Conservation (phyloP, 306 rosid species). For the Arachis stenosperma region DNA sequence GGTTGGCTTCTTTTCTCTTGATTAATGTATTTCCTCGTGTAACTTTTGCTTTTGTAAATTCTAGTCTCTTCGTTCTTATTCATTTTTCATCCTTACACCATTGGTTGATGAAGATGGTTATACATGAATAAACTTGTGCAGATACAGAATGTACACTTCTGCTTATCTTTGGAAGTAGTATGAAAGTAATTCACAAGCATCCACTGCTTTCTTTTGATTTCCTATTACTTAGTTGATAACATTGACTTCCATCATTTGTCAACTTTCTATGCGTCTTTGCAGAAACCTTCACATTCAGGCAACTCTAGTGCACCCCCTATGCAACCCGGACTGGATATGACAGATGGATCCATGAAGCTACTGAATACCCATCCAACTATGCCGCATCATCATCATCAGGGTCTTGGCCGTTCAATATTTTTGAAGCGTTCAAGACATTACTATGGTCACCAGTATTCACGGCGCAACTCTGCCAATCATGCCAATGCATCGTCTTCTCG, state of each 20-base stretch:
- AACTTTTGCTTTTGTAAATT: background rate
- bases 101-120: slow-evolving; percentile 7
- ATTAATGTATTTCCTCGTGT: background rate
- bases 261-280: slow-evolving; percentile 23
- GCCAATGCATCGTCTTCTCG: slow-evolving; percentile 67
- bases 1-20: slow-evolving; percentile 56
- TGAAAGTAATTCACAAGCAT: slow-evolving; percentile 26
- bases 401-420: slow-evolving; percentile 70
- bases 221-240: slow-evolving; percentile 15
- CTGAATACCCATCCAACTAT: slow-evolving; percentile 48
- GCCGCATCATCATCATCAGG: slow-evolving; percentile 65
- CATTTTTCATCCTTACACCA: slow-evolving; percentile 22
- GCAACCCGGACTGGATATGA: slow-evolving; percentile 52
- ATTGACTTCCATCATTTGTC: background rate
- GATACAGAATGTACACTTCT: slow-evolving; percentile 28
- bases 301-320: slow-evolving; percentile 48
- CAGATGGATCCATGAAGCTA: slow-evolving; percentile 59
- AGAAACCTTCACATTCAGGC: slow-evolving; percentile 60
- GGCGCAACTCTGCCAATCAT: slow-evolving; percentile 68
- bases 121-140: slow-evolving; percentile 18
- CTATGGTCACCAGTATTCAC: slow-evolving; percentile 83
- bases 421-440: slow-evolving; percentile 84
- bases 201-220: slow-evolving; percentile 17
- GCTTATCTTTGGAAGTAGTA: slow-evolving; percentile 34
- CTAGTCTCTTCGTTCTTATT: slow-evolving; percentile 12